Base-by-base conservation (phyloP, 2,329 filamentous ascomycete genomes). In the Elsinoe batatas region DNA sequence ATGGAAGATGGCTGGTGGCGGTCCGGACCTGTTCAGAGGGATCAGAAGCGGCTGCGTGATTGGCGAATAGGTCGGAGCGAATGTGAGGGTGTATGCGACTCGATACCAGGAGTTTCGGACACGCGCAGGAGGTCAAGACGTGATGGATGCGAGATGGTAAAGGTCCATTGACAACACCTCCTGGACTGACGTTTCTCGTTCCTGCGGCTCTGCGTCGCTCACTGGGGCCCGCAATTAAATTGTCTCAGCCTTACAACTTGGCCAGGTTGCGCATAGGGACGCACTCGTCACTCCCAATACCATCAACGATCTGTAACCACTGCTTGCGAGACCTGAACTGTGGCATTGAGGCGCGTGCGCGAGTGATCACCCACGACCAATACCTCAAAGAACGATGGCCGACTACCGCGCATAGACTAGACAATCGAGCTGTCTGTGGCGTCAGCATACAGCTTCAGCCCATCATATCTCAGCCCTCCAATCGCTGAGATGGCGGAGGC, bases 401-500 rank as follows among this genome's bases (percentile, higher is more conserved):
- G 18, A 30, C 26, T 30, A 8, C 26, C 2, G 40, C 18, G 40
- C 40, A 44, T 44, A 26, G 17, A 20, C 40, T 44, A 13, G 20
- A 22, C 20, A 26, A 26, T 22, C 18, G 40, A 44, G 20, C 40
- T 18, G 26, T 12, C 26, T 18, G 40, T 44, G 18, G 40, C 40
- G 40, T n/a, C 10, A 44, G 12, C 6, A 49, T 49, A 17, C 13
- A 10, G 12, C 6, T 26, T 12, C 18, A 13, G 6, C 18, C 15
- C 47, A 38, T 38, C 11, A 26, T 6, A 43, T 7, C 7, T 30
- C 43, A 37, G 36, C 5, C 33, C 17, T 4, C 1, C 12, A 15
- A 5, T 37, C 8, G 15, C 10, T 54, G 60, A 58, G 62, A 87
- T 87, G 83, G 82, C 84, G 49, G 76, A 77, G 58, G 77, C 82